Evolutionary conservation across 768 basidiomycete species (phyloP).

Genomic region (Kwoniella pini): DNA sequence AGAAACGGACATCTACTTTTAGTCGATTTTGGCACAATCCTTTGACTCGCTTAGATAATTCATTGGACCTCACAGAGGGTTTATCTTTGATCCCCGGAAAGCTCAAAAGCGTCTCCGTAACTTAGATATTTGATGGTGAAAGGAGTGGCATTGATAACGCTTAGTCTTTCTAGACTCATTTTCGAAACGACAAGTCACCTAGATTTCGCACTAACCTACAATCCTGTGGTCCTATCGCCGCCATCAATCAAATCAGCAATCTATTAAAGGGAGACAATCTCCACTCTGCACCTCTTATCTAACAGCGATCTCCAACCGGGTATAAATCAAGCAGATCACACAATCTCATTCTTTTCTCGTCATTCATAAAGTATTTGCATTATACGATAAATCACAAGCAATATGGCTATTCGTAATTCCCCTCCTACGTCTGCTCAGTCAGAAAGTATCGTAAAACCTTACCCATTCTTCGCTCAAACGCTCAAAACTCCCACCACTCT

Average conservation of each 20-base stretch:
- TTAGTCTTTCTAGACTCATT: neutral
- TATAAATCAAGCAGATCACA: no score
- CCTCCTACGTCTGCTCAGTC: neutral
- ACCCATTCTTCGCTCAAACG: slow-evolving; percentile 21
- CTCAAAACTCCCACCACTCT: neutral
- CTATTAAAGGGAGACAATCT: neutral
- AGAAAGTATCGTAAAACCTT: slow-evolving; percentile 12
- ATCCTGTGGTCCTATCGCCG: neutral
- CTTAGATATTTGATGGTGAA: neutral
- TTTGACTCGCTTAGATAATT: no score
- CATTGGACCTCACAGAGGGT: no score
- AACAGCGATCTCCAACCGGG: no score
- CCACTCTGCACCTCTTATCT: neutral
- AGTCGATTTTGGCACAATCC: no score
- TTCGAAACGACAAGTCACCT: no score
- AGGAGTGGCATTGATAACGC: neutral
- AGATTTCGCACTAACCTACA: neutral
- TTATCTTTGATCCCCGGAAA: no score
- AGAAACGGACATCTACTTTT: no score
- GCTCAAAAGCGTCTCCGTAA: neutral
- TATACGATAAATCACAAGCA: no score
- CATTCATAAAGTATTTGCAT: no score
- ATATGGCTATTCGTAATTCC: slow-evolving; percentile 11
- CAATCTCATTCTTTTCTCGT: no score
- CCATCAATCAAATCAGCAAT: neutral